phyloP scores from a whole-genome alignment of 2,329 filamentous ascomycete genomes.

The Talaromyces verruculosus region DNA sequence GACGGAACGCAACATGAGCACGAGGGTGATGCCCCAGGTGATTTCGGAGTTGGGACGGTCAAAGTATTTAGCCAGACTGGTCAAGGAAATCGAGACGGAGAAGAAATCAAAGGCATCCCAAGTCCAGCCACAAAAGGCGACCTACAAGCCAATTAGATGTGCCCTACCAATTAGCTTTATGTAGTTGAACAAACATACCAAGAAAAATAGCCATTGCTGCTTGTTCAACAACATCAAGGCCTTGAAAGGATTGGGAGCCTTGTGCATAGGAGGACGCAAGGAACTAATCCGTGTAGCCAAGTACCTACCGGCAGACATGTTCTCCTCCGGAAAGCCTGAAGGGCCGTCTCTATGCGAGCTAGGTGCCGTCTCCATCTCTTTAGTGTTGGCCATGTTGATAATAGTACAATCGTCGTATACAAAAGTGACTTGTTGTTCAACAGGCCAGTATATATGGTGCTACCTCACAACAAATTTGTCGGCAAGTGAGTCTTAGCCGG shows the following conservation, averaged over 20 bases:
- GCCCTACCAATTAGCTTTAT: neutral
- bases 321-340: neutral
- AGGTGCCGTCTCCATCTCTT: neutral
- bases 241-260: constrained; percentile 55
- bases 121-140: constrained; percentile 51
- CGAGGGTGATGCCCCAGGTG: constrained; percentile 58
- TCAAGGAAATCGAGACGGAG: constrained; percentile 59
- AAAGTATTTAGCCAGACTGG: constrained; percentile 55
- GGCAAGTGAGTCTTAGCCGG: neutral
- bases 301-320: constrained; percentile 44
- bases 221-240: constrained; percentile 53
- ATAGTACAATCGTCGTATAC: neutral
- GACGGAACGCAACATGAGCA: constrained; percentile 62
- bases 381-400: constrained; percentile 8
- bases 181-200: constrained; percentile 30
- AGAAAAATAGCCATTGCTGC: constrained; percentile 62
- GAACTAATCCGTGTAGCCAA: constrained; percentile 55
- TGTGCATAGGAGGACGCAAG: constrained; percentile 57
- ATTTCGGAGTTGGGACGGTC: constrained; percentile 57
- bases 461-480: neutral
- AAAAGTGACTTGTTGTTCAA: neutral
- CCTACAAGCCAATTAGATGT: constrained; percentile 25
- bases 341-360: neutral
- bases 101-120: constrained; percentile 64
- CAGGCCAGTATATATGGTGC: neutral